These are phyloP conservation scores for Ogataea populi-albae DNA, from an alignment of 805 yeast genomes.

Conservation along the genomic window DNA sequence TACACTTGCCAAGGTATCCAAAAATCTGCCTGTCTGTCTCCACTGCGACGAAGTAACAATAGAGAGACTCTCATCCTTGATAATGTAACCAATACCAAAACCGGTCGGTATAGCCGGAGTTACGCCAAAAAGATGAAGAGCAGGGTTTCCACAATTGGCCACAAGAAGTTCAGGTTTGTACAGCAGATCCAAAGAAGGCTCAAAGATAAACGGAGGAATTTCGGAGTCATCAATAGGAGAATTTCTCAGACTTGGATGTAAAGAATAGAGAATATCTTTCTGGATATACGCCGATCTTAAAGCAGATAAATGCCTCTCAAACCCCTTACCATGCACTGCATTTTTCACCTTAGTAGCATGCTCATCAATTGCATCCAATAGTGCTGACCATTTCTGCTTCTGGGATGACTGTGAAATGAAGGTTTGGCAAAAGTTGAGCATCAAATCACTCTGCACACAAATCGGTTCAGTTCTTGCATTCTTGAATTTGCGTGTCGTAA, in stretches of 20 bases:
- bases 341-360: slow-evolving; percentile 48
- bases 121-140: slow-evolving; percentile 55
- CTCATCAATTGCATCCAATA: slow-evolving; percentile 47
- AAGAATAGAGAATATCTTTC: slow-evolving; percentile 41
- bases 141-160: slow-evolving; percentile 62
- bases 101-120: slow-evolving; percentile 60
- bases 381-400: slow-evolving; percentile 45
- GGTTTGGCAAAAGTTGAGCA: slow-evolving; percentile 53
- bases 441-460: slow-evolving; percentile 56
- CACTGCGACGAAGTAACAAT: slow-evolving; percentile 57
- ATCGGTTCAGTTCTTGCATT: slow-evolving; percentile 70
- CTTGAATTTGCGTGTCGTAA: slow-evolving; percentile 64
- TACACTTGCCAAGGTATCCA: slow-evolving; percentile 50
- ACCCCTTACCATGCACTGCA: slow-evolving; percentile 64
- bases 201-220: slow-evolving; percentile 45
- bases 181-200: slow-evolving; percentile 33
- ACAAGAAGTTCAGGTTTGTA: slow-evolving; percentile 37
- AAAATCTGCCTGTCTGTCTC: slow-evolving; percentile 56
- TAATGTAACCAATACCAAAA: slow-evolving; percentile 55
- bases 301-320: slow-evolving; percentile 70
- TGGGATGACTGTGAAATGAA: slow-evolving; percentile 56
- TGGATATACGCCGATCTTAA: slow-evolving; percentile 54
- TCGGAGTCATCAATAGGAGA: slow-evolving; percentile 25
- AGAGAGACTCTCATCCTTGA: slow-evolving; percentile 49
- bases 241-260: slow-evolving; percentile 43